Conservation (phyloP, 192 early-diverging fungal species). For the Chytriomyces hyalinus region DNA sequence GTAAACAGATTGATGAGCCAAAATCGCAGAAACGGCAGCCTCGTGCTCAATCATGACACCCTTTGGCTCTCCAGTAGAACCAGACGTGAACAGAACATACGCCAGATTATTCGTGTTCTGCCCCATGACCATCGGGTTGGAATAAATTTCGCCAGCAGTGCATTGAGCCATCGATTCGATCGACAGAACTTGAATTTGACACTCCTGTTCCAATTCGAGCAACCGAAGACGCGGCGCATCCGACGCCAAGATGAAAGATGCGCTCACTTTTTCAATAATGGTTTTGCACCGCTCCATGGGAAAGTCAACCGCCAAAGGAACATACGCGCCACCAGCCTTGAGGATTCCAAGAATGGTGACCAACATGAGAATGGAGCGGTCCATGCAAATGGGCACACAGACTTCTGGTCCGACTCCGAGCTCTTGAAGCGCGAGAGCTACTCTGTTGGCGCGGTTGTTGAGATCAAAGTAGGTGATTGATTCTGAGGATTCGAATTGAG, state of each 20-base stretch:
- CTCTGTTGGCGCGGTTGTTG: conserved; percentile 33
- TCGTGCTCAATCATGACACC: conserved; percentile 40
- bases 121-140: not conserved
- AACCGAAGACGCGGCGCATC: not conserved
- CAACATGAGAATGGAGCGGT: conserved; percentile 26
- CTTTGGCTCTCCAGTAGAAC: conserved; percentile 53
- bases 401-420: conserved; percentile 28
- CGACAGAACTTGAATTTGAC: not conserved
- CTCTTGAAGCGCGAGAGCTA: conserved; percentile 16
- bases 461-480: conserved; percentile 35
- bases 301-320: conserved; percentile 35
- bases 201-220: not conserved
- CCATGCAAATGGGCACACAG: conserved; percentile 24
- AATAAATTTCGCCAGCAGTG: not conserved
- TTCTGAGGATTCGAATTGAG: not conserved
- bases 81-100: conserved; percentile 51
- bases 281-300: not conserved
- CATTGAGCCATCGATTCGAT: not conserved
- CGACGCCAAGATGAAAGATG: too few species aligned
- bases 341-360: conserved; percentile 31
- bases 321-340: conserved; percentile 39
- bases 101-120: conserved; percentile 32
- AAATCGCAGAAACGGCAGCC: conserved; percentile 15
- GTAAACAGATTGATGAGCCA: not conserved
- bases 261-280: not conserved